phyloP scores from a whole-genome alignment of 495 filamentous ascomycete species.

The Echria macrotheca region DNA sequence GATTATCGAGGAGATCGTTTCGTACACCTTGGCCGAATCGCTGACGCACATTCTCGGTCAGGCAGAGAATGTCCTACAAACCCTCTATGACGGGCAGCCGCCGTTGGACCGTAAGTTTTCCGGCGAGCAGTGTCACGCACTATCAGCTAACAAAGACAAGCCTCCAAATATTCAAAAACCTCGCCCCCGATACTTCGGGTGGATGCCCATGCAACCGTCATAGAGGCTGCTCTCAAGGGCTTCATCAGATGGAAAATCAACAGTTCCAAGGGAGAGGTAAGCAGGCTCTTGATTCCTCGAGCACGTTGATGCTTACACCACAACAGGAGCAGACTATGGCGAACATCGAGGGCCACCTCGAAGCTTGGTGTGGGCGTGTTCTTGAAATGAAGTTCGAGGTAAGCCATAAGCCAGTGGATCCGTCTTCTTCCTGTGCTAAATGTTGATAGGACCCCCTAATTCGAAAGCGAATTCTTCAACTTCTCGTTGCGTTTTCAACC shows the following conservation, averaged over 20 bases:
- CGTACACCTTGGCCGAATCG: slow-evolving; percentile 73
- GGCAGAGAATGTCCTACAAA: slow-evolving; percentile 66
- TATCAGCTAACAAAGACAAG: slow-evolving; percentile 41
- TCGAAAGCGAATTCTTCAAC: slow-evolving; percentile 73
- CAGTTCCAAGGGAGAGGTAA: background rate
- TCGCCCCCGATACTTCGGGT: slow-evolving; percentile 70
- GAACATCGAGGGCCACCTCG: slow-evolving; percentile 60
- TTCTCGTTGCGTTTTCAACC: slow-evolving; percentile 79
- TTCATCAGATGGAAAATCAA: slow-evolving; percentile 67
- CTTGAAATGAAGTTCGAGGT: slow-evolving; percentile 72
- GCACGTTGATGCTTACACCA: too few relatives aligned
- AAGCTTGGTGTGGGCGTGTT: slow-evolving; percentile 73
- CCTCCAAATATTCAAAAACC: slow-evolving; percentile 71
- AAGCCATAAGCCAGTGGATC: slow-evolving; percentile 8
- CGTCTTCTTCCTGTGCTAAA: background rate
- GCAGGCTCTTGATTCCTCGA: too few relatives aligned
- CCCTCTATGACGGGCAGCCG: slow-evolving; percentile 65
- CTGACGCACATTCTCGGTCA: slow-evolving; percentile 76
- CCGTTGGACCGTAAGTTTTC: slow-evolving; percentile 59
- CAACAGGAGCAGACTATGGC: slow-evolving; percentile 55
- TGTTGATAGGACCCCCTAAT: slow-evolving; percentile 69
- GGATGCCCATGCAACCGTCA: slow-evolving; percentile 83
- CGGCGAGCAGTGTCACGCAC: background rate
- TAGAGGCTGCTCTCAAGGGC: slow-evolving; percentile 87
- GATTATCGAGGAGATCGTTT: slow-evolving; percentile 77